Conservation (phyloP, 192 early-diverging fungal species). For the Backusella morwellensis region DNA sequence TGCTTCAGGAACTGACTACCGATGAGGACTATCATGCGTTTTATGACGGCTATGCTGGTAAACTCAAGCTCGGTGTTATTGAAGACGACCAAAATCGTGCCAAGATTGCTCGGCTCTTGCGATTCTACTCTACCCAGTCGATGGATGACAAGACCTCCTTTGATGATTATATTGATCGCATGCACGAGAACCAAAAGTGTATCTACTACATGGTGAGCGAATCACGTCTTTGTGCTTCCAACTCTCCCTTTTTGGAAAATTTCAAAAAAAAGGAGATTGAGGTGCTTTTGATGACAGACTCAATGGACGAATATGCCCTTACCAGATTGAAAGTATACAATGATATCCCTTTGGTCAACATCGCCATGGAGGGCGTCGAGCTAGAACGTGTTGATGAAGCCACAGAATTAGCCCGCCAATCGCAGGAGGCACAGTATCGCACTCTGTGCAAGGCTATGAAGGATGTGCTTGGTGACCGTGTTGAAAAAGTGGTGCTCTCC, state of each 20-base stretch:
- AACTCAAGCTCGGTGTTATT: constrained; percentile 98
- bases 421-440: constrained; percentile 85
- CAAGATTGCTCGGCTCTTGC: constrained; percentile 96
- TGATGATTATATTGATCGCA: constrained; percentile 99
- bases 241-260: constrained; percentile 96
- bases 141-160: constrained; percentile 94
- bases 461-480: constrained; percentile 97
- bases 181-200: constrained; percentile 99
- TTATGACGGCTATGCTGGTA: constrained; percentile 98
- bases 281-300: constrained; percentile 97
- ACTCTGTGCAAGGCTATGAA: constrained; percentile 88
- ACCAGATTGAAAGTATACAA: constrained; percentile 99
- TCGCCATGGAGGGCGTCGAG: constrained; percentile 98
- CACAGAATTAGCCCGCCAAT: constrained; percentile 85
- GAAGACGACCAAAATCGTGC: constrained; percentile 95
- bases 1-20: constrained; percentile 94
- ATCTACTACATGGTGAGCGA: constrained; percentile 99
- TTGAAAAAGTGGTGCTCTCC: constrained; percentile 83
- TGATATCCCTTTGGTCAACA: constrained; percentile 95
- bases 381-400: constrained; percentile 97
- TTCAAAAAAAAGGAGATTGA: constrained; percentile 99
- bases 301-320: constrained; percentile 98
- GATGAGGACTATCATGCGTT: constrained; percentile 98
- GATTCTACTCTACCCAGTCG: constrained; percentile 98
- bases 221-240: constrained; percentile 88